These are phyloP conservation scores for Colletotrichum filicis DNA, from an alignment of 2,329 filamentous ascomycete genomes.

Conservation along the genomic window DNA sequence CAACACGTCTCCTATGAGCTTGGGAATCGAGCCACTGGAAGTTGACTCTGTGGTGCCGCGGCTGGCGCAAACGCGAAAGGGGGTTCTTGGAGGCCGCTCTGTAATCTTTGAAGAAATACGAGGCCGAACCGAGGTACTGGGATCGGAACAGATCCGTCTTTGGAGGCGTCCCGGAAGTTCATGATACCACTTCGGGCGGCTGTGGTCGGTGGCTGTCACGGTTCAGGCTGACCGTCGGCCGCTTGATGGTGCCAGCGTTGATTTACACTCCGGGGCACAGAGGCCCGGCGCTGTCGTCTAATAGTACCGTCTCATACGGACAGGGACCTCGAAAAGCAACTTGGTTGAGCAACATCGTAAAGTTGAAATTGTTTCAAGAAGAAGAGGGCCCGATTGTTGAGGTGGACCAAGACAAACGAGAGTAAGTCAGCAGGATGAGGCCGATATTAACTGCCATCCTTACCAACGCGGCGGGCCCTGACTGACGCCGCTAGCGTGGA, in stretches of 20 bases:
- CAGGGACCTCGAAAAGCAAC: neutral
- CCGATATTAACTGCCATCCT: slow-evolving; percentile 14
- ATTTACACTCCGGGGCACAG: neutral
- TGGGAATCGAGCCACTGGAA: neutral
- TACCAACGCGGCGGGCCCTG: neutral
- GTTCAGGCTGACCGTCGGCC: slow-evolving; percentile 13
- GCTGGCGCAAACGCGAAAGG: neutral
- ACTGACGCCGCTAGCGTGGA: neutral
- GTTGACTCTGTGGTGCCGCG: neutral
- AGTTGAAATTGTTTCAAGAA: neutral
- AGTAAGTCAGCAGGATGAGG: slow-evolving; percentile 3
- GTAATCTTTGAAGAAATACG: neutral
- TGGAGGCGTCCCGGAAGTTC: neutral
- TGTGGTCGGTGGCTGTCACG: slow-evolving; percentile 10
- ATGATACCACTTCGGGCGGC: slow-evolving; percentile 6
- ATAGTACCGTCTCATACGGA: neutral
- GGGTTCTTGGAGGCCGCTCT: neutral
- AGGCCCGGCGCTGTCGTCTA: neutral
- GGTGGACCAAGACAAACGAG: neutral
- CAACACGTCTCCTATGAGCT: neutral
- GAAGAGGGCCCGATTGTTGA: neutral
- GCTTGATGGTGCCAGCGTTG: neutral
- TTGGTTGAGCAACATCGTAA: neutral
- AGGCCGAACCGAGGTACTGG: neutral
- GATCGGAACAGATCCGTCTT: neutral